Conservation (phyloP, 1,284 basidiomycete species). For the Apiotrichum sp. region DNA sequence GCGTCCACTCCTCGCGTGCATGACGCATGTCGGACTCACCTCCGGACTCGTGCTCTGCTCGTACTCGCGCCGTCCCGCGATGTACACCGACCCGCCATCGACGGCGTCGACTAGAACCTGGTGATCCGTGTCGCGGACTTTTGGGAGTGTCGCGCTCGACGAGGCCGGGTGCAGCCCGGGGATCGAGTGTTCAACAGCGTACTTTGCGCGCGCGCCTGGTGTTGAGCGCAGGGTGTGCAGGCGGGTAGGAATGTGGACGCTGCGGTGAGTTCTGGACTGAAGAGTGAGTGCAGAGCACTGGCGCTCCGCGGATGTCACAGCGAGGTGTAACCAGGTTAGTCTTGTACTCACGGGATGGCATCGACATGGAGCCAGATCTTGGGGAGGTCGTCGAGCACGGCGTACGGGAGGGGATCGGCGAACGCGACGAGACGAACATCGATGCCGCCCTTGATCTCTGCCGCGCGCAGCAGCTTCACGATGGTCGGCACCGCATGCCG, state of each 20-base stretch:
- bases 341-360: slow-evolving; percentile 31
- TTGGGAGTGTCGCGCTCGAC: background rate
- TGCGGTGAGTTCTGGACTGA: slow-evolving; percentile 14
- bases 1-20: no score
- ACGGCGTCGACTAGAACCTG: slow-evolving; percentile 39
- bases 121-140: background rate
- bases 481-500: no score
- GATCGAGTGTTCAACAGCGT: background rate
- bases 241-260: slow-evolving; percentile 32
- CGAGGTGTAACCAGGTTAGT: no score
- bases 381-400: slow-evolving; percentile 1
- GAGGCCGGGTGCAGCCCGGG: background rate
- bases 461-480: no score
- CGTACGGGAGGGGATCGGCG: no score
- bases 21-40: slow-evolving; percentile 12
- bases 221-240: slow-evolving; percentile 37
- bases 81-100: slow-evolving; percentile 28
- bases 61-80: slow-evolving; percentile 28
- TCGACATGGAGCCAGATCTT: slow-evolving; percentile 37
- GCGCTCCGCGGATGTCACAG: no score
- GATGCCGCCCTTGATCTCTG: no score
- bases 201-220: slow-evolving; percentile 6
- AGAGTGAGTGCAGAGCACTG: no score
- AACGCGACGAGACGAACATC: no score
- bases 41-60: slow-evolving; percentile 33